phyloP scores from a whole-genome alignment of 257 asterid genomes.

The Lithospermum erythrorhizon region DNA sequence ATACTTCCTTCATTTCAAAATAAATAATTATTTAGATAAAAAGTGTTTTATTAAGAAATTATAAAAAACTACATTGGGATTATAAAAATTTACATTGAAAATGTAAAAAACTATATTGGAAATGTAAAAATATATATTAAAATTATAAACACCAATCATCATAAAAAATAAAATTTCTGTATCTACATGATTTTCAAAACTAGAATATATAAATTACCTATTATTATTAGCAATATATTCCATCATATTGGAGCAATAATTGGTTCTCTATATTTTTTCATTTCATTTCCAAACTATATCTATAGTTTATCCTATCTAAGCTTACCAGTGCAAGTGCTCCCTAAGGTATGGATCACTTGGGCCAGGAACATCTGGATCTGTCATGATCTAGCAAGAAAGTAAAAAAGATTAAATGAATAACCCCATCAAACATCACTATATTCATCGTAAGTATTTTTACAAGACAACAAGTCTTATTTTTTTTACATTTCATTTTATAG shows the following conservation, averaged over 20 bases:
- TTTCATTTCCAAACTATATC: not conserved
- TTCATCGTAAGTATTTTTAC: not conserved
- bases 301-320: not conserved
- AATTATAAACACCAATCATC: no score
- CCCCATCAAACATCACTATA: not conserved
- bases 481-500: not conserved
- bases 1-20: no score
- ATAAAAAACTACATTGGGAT: no score
- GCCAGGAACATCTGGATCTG: slow-evolving; percentile 70
- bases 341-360: slow-evolving; percentile 69
- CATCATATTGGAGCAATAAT: not conserved
- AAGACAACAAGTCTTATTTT: not conserved
- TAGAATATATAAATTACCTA: no score
- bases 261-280: not conserved
- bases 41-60: no score
- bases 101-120: no score
- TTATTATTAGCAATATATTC: not conserved
- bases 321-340: slow-evolving; percentile 61
- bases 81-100: no score
- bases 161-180: no score
- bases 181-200: no score
- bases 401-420: not conserved
- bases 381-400: slow-evolving; percentile 37
- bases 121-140: no score
- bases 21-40: no score